A percentile compares a stretch with the other conserved stretches of the same genome.
Evolutionary conservation across 1,139 yeast species (phyloP).

Genomic region (Spathaspora sp.): DNA sequence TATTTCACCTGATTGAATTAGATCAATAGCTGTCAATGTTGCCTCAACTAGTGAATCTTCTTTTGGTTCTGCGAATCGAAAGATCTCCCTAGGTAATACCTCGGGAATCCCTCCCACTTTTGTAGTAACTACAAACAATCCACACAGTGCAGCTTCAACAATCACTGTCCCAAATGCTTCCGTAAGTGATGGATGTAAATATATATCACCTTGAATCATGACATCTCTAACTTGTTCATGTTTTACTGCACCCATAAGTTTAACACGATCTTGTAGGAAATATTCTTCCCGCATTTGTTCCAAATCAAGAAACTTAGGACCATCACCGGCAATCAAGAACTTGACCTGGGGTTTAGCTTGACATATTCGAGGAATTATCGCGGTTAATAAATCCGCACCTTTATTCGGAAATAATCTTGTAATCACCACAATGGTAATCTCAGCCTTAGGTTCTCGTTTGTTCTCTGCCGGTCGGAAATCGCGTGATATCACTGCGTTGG

Average conservation of each 20-base stretch:
- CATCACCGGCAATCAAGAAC: slow-evolving; percentile 93
- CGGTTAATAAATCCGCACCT: slow-evolving; percentile 88
- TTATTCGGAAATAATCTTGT: slow-evolving; percentile 93
- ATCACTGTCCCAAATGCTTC: slow-evolving; percentile 98
- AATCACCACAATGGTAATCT: slow-evolving; percentile 83
- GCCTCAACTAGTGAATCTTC: slow-evolving; percentile 78
- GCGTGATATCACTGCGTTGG: slow-evolving; percentile 87
- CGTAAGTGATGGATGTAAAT: slow-evolving; percentile 88
- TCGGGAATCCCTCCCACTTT: slow-evolving; percentile 98
- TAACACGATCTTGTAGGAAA: slow-evolving; percentile 84
- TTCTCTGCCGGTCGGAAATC: slow-evolving; percentile 67
- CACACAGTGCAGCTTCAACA: slow-evolving; percentile 98
- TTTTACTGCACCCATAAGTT: slow-evolving; percentile 78
- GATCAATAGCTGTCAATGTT: slow-evolving; percentile 61
- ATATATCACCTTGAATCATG: slow-evolving; percentile 92
- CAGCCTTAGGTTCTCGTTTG: not conserved
- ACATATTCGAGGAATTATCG: slow-evolving; percentile 85
- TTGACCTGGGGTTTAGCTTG: slow-evolving; percentile 59
- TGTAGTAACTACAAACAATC: slow-evolving; percentile 89
- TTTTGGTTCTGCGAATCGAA: slow-evolving; percentile 81
- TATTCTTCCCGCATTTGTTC: slow-evolving; percentile 93
- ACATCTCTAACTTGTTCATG: slow-evolving; percentile 94
- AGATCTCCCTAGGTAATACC: slow-evolving; percentile 91
- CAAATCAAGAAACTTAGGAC: slow-evolving; percentile 89
- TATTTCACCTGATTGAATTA: slow-evolving; percentile 55